Evolutionary conservation across 1,139 yeast genomes (phyloP), one percentile per base, ranked within the genome.

Genomic region (Eremothecium sinecaudum): DNA sequence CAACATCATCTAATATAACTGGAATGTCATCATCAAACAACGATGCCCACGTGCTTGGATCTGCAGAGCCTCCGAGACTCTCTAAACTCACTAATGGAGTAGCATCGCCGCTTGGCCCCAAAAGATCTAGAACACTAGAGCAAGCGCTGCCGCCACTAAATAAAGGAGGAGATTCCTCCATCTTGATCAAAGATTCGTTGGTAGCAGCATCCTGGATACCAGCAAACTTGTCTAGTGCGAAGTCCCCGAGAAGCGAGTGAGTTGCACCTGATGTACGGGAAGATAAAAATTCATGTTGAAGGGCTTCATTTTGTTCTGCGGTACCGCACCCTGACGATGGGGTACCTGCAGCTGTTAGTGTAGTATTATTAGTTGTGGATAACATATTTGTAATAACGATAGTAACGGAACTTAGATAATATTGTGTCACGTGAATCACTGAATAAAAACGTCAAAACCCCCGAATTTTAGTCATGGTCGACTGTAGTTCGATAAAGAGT

Each of bases 41-140:
- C n/a, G 82, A 68, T 28, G 71, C 70, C 84, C 84, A 77, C 51
- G 70, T 70, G 21, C 69, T 69, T 47, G 71, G 65, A 43, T 65
- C 66, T 14, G 50, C 51, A 47, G 66, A 67, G 37, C 63, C 58
- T 37, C 71, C 64, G 38, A 71, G 73, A 45, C 66, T 28, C 24
- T 49, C 56, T 28, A 45, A 48, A 28, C 47, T 76, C 61, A 78
- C 76, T 80, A 77, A 73, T 51, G 86, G 83, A 50, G 79, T 67
- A 31, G 70, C 64, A 38, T 64, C 66, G 15, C 63, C 46, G 43
- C 68, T 59, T 30, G 69, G 63, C 16, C 27, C 37, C 49, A 78
- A 76, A 33, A 77, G 74, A 10, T 80, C 73, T 42, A 75, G 79
- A 40, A 77, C 64, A 31, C 74, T 71, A 24, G 78, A 63, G 51